Evolutionary conservation across 495 filamentous ascomycete genomes (phyloP).

Genomic region (Ramalina intermedia): DNA sequence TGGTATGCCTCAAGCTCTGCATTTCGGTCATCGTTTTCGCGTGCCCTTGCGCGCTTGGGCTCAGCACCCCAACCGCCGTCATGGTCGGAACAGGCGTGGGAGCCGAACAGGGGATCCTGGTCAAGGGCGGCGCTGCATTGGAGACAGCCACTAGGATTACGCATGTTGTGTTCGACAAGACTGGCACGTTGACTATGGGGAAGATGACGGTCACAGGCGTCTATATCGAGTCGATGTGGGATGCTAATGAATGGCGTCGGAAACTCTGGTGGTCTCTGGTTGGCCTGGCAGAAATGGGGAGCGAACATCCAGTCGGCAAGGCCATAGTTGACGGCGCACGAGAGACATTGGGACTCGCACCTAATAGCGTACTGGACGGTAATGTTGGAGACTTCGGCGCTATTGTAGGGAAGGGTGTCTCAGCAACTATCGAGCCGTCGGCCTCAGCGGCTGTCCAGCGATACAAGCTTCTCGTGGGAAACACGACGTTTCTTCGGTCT

Average conservation of each 20-base stretch:
- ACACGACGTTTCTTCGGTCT: slow-evolving; percentile 57
- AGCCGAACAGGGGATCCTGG: slow-evolving; percentile 90
- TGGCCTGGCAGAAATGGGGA: slow-evolving; percentile 82
- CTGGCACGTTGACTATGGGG: slow-evolving; percentile 85
- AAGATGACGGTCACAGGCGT: slow-evolving; percentile 79
- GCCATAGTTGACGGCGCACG: slow-evolving; percentile 66
- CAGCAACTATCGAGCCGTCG: slow-evolving; percentile 64
- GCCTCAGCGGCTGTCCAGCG: slow-evolving; percentile 46
- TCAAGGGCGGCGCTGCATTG: slow-evolving; percentile 88
- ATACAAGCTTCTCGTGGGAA: slow-evolving; percentile 74
- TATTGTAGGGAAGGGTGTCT: slow-evolving; percentile 72
- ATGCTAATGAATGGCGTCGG: slow-evolving; percentile 47
- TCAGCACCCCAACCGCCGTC: slow-evolving; percentile 90
- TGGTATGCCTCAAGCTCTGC: slow-evolving; percentile 95
- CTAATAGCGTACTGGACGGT: slow-evolving; percentile 65
- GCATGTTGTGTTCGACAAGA: slow-evolving; percentile 98
- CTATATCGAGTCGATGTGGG: slow-evolving; percentile 54
- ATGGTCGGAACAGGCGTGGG: slow-evolving; percentile 98
- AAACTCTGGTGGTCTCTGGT: slow-evolving; percentile 89
- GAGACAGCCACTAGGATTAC: slow-evolving; percentile 87
- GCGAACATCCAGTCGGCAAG: slow-evolving; percentile 87
- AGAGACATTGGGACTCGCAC: slow-evolving; percentile 52
- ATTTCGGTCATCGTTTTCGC: slow-evolving; percentile 99
- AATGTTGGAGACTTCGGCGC: slow-evolving; percentile 73
- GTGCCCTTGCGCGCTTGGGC: slow-evolving; percentile 87